Evolutionary conservation across 2,329 filamentous ascomycete genomes (phyloP).

Genomic region (Aciculosporium take): DNA sequence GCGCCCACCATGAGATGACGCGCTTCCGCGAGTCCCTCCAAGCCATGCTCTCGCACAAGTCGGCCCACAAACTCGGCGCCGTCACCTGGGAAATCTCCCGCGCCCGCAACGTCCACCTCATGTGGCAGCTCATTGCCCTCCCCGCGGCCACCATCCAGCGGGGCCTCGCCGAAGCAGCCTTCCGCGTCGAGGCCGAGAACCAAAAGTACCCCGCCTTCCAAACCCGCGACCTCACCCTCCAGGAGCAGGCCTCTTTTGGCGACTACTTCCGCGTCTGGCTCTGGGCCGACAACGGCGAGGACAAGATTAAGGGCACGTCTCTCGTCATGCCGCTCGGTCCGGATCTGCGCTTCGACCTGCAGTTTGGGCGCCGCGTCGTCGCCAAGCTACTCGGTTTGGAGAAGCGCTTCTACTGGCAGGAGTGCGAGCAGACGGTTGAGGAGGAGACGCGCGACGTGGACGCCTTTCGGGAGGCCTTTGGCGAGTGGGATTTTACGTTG

Average conservation of each 20-base stretch:
- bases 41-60: conserved; percentile 52
- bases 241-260: conserved; percentile 30
- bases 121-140: conserved; percentile 87
- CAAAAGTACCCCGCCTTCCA: conserved; percentile 37
- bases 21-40: conserved; percentile 67
- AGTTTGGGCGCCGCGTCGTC: conserved; percentile 77
- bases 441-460: conserved; percentile 70
- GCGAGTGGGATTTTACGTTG: conserved; percentile 71
- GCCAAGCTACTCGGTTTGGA: conserved; percentile 78
- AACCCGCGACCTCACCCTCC: conserved; percentile 33
- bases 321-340: conserved; percentile 61
- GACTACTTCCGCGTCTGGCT: conserved; percentile 78
- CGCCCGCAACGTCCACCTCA: conserved; percentile 65
- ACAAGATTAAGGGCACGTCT: conserved; percentile 43
- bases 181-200: conserved; percentile 79
- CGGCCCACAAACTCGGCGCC: conserved; percentile 51
- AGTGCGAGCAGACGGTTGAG: conserved; percentile 60
- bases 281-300: conserved; percentile 47
- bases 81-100: conserved; percentile 91
- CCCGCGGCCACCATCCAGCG: conserved; percentile 51
- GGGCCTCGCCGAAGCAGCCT: conserved; percentile 73
- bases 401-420: conserved; percentile 67
- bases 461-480: conserved; percentile 68
- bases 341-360: conserved; percentile 69
- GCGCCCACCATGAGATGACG: conserved; percentile 67